Conservation (phyloP, 169 alveolate species). For the Eimeria maxima region DNA sequence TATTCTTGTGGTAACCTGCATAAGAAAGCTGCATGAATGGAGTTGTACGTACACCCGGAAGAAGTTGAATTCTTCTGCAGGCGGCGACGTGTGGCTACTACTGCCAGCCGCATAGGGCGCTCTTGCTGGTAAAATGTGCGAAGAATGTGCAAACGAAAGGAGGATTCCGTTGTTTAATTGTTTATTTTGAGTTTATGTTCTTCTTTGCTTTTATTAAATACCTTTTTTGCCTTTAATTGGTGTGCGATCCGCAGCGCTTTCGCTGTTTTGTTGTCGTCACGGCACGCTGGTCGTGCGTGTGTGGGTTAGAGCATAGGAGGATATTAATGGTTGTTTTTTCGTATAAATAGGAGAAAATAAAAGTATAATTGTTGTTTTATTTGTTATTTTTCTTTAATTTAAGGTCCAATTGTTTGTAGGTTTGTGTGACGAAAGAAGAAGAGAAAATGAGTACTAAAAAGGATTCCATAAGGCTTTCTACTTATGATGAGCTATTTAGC, state of each 20-base stretch:
- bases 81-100: not conserved
- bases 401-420: too few species aligned
- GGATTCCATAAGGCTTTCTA: conserved; percentile 56
- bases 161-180: too few species aligned
- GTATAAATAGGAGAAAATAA: too few species aligned
- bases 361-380: not conserved
- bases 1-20: not conserved
- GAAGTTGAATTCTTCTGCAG: not conserved
- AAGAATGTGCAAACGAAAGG: not conserved
- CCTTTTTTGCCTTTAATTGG: not conserved
- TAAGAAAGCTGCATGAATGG: not conserved
- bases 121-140: not conserved
- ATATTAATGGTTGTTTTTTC: not conserved
- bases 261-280: not conserved
- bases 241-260: not conserved
- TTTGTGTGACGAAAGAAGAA: not conserved
- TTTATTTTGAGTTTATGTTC: too few species aligned
- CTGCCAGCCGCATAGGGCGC: not conserved
- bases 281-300: not conserved
- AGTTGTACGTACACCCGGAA: not conserved
- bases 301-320: not conserved
- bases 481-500: conserved; percentile 66
- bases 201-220: not conserved
- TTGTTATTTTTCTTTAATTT: too few species aligned
- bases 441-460: not conserved